Conservation (phyloP, 2,329 filamentous ascomycete species). For the Venturia oleaginea region DNA sequence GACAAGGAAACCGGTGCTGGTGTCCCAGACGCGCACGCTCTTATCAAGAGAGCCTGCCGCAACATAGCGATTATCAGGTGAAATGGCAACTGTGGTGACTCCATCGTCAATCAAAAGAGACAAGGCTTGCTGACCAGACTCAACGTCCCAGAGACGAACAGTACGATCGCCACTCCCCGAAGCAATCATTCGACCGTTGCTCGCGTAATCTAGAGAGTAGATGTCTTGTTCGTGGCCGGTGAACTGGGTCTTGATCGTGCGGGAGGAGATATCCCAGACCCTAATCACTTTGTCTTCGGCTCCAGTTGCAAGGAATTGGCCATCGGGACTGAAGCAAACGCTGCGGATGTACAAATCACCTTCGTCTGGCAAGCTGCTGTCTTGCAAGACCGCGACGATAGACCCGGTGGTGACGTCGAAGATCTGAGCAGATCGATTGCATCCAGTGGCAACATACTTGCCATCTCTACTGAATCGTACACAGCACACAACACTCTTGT, state of each 20-base stretch:
- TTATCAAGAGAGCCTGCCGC: constrained; percentile 94
- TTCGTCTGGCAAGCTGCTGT: constrained; percentile 75
- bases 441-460: constrained; percentile 91
- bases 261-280: constrained; percentile 84
- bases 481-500: constrained; percentile 96
- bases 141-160: constrained; percentile 92
- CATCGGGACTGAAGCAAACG: constrained; percentile 97
- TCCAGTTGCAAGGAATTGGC: constrained; percentile 85
- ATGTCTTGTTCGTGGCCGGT: constrained; percentile 98
- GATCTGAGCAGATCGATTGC: constrained; percentile 98
- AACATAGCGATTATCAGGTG: constrained; percentile 86
- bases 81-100: constrained; percentile 95
- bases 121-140: constrained; percentile 70
- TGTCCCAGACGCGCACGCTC: constrained; percentile 96
- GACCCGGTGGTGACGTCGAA: constrained; percentile 84
- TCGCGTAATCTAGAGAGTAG: constrained; percentile 90
- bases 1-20: constrained; percentile 72
- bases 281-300: constrained; percentile 96
- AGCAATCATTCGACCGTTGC: constrained; percentile 87
- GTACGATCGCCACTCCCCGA: constrained; percentile 92
- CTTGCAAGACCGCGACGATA: constrained; percentile 83
- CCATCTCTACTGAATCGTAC: constrained; percentile 94
- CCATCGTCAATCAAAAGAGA: constrained; percentile 92
- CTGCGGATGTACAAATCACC: constrained; percentile 95
- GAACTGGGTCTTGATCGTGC: constrained; percentile 85